Evolutionary conservation across 306 rosid genomes (phyloP).

Genomic region (Acmispon strigosus): DNA sequence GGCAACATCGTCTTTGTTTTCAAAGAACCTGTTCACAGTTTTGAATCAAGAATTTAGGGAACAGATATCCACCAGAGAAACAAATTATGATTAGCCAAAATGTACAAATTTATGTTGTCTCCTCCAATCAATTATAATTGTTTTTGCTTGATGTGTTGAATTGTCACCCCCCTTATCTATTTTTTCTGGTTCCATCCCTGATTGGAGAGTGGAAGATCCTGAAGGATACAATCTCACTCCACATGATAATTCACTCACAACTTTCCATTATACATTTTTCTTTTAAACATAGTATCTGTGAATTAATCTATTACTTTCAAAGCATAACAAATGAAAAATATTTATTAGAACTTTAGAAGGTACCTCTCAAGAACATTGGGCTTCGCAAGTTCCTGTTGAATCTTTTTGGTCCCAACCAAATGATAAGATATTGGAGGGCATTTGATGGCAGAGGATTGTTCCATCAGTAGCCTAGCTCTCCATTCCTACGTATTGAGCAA

Average conservation of each 20-base stretch:
- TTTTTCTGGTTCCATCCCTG: too few relatives aligned
- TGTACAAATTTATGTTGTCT: not conserved
- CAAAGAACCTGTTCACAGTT: slow-evolving; percentile 63
- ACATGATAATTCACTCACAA: too few relatives aligned
- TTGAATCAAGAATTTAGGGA: slow-evolving; percentile 14
- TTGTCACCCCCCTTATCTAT: too few relatives aligned
- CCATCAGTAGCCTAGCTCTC: slow-evolving; percentile 78
- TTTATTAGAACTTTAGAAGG: not conserved
- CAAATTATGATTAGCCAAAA: not conserved
- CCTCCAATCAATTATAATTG: too few relatives aligned
- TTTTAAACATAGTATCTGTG: not conserved
- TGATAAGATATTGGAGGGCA: slow-evolving; percentile 94
- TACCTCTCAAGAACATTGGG: slow-evolving; percentile 89
- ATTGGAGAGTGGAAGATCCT: too few relatives aligned
- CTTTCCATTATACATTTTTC: too few relatives aligned
- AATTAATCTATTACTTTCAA: not conserved
- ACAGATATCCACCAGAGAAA: not conserved
- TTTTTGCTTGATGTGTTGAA: too few relatives aligned
- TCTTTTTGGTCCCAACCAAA: slow-evolving; percentile 77
- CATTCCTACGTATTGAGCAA: slow-evolving; percentile 57
- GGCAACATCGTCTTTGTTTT: slow-evolving; percentile 67
- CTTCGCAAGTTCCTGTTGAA: slow-evolving; percentile 90
- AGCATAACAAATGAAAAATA: not conserved
- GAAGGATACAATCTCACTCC: too few relatives aligned
- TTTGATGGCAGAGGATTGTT: slow-evolving; percentile 84